Conservation (phyloP, 306 rosid species). For the Quercus bicolor region DNA sequence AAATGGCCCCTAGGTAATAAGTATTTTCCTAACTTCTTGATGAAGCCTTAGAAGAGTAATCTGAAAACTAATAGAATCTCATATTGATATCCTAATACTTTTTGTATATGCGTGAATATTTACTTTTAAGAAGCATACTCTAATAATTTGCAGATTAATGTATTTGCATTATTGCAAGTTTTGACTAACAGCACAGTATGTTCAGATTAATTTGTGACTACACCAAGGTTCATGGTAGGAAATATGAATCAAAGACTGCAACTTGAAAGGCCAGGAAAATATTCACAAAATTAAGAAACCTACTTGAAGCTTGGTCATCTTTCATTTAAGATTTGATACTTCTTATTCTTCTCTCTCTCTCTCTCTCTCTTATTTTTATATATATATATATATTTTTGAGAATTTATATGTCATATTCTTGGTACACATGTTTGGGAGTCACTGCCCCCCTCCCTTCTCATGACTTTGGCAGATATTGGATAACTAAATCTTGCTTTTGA, state of each 20-base stretch:
- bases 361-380: no score
- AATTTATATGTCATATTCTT: neutral
- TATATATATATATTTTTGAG: neutral
- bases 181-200: neutral
- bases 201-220: neutral
- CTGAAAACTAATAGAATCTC: neutral
- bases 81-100: neutral
- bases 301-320: neutral
- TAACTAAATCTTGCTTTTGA: neutral
- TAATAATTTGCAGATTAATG: neutral
- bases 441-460: neutral
- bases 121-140: neutral
- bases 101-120: neutral
- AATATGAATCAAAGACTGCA: neutral
- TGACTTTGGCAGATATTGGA: neutral
- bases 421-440: neutral
- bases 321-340: neutral
- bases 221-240: neutral
- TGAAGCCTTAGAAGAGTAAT: neutral
- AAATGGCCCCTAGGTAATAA: constrained; percentile 70
- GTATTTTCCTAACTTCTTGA: constrained; percentile 6
- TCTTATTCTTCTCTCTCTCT: neutral
- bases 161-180: neutral
- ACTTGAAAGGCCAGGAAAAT: neutral
- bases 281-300: neutral